Conservation (phyloP, 768 basidiomycete genomes). For the Macrolepiota fuliginosa region DNA sequence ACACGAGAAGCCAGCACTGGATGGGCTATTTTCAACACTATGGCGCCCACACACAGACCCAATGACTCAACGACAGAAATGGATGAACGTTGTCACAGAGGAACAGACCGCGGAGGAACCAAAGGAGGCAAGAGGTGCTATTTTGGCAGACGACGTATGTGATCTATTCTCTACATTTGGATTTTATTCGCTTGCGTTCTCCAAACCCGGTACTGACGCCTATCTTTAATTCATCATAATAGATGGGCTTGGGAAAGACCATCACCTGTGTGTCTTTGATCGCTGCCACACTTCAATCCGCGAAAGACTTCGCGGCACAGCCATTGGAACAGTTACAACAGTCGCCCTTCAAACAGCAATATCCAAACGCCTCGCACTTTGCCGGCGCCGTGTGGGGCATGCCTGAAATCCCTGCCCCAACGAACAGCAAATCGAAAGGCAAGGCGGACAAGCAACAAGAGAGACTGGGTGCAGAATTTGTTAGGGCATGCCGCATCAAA, state of each 20-base stretch:
- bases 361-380: constrained; percentile 57
- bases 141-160: constrained; percentile 95
- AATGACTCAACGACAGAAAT: constrained; percentile 43
- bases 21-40: constrained; percentile 67
- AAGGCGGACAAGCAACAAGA: constrained; percentile 66
- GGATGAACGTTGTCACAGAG: constrained; percentile 86
- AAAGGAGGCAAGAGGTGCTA: constrained; percentile 77
- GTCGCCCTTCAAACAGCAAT: constrained; percentile 29
- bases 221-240: constrained; percentile 30
- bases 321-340: constrained; percentile 46
- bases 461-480: constrained; percentile 68
- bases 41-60: constrained; percentile 63
- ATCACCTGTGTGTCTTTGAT: constrained; percentile 94
- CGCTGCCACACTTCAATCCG: constrained; percentile 75
- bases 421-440: constrained; percentile 41
- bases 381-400: constrained; percentile 83
- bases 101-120: constrained; percentile 70
- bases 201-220: constrained; percentile 8
- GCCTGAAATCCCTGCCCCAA: constrained; percentile 45
- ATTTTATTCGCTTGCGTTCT: background rate
- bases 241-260: constrained; percentile 99
- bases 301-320: constrained; percentile 59
- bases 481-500: constrained; percentile 75
- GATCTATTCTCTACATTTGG: constrained; percentile 10
- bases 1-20: constrained; percentile 53